These are phyloP conservation scores for Lepiota venenata DNA, from an alignment of 768 basidiomycete genomes.

Conservation along the genomic window DNA sequence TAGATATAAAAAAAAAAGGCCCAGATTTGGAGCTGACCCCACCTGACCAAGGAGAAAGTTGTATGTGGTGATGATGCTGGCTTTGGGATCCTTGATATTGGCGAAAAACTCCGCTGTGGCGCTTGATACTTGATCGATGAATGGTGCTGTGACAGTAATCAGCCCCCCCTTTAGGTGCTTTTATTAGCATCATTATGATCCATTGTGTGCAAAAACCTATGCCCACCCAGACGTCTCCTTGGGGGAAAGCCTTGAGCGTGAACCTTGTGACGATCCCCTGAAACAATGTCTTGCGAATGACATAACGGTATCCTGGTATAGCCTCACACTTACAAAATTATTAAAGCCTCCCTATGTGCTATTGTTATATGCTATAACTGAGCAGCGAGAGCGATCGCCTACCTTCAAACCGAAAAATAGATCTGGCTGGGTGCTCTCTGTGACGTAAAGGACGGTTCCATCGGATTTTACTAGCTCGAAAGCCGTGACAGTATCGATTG, in stretches of 20 bases:
- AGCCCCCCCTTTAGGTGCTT: constrained; percentile 46
- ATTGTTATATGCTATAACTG: neutral
- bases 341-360: constrained; percentile 52
- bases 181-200: neutral
- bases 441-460: constrained; percentile 38
- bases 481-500: constrained; percentile 51
- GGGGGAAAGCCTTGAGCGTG: constrained; percentile 49
- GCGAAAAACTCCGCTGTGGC: constrained; percentile 40
- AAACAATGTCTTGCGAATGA: neutral
- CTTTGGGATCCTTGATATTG: constrained; percentile 48
- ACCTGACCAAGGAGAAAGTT: constrained; percentile 35
- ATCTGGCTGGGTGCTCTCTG: constrained; percentile 27
- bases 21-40: constrained; percentile 8
- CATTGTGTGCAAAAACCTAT: neutral
- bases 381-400: neutral
- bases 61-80: constrained; percentile 44
- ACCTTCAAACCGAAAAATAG: constrained; percentile 37
- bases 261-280: constrained; percentile 61
- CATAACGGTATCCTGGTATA: neutral
- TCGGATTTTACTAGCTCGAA: constrained; percentile 58
- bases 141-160: constrained; percentile 27
- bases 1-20: neutral
- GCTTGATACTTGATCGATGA: constrained; percentile 22
- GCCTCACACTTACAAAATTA: constrained; percentile 40
- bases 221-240: constrained; percentile 58